phyloP scores from a whole-genome alignment of 192 early-diverging fungal genomes.

The Mortierella hygrophila region DNA sequence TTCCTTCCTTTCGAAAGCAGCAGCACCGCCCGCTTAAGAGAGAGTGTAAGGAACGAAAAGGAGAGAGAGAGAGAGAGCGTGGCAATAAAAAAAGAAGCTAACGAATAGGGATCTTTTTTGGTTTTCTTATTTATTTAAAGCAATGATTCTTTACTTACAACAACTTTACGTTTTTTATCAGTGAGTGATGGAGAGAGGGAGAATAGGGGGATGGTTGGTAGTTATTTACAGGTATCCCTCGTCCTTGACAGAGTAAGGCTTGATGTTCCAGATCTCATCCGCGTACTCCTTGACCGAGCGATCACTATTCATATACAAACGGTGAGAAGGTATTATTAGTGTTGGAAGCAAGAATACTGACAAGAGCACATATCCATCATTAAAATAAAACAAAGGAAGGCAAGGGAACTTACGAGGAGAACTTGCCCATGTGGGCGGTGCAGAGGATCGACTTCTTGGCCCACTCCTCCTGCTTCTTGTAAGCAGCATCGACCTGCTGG shows the following conservation, averaged over 20 bases:
- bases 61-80: neutral
- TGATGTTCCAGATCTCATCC: conserved; percentile 90
- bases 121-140: neutral
- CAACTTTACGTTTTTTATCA: neutral
- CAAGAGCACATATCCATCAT: neutral
- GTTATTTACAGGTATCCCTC: conserved; percentile 34
- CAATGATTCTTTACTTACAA: neutral
- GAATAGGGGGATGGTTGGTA: neutral
- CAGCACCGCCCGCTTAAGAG: too few relatives aligned
- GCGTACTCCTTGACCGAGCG: conserved; percentile 95
- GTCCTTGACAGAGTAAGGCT: conserved; percentile 61
- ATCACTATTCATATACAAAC: conserved; percentile 55
- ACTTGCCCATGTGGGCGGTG: conserved; percentile 95
- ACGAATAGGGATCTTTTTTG: neutral
- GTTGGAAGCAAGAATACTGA: neutral
- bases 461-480: conserved; percentile 88
- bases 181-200: neutral
- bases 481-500: conserved; percentile 86
- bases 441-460: conserved; percentile 90
- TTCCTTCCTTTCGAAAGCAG: too few relatives aligned
- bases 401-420: conserved; percentile 71
- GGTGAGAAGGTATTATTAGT: neutral
- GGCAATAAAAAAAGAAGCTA: too few relatives aligned
- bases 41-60: too few relatives aligned
- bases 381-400: neutral